phyloP scores from a whole-genome alignment of 441 rosid genomes.

The Flueggea neowawraea region DNA sequence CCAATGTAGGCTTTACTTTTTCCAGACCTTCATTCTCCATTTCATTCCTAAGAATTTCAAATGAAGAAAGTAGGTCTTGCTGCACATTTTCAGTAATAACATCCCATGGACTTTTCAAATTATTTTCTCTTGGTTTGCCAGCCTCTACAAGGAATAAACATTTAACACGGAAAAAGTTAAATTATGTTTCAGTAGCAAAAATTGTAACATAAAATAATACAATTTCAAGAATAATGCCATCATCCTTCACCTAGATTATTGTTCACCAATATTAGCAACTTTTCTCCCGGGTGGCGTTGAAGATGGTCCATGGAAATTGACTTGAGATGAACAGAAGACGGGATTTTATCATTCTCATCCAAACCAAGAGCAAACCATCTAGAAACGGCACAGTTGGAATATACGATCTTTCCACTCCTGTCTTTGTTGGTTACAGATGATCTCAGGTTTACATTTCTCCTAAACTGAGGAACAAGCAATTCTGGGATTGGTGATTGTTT shows the following conservation, averaged over 20 bases:
- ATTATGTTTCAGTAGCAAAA: background rate
- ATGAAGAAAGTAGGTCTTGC: slow-evolving; percentile 40
- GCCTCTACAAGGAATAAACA: slow-evolving; percentile 17
- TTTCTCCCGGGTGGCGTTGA: slow-evolving; percentile 17
- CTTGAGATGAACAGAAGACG: slow-evolving; percentile 30
- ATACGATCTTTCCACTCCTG: slow-evolving; percentile 30
- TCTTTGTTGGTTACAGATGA: slow-evolving; percentile 10
- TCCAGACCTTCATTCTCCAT: slow-evolving; percentile 17
- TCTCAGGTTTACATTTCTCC: slow-evolving; percentile 20
- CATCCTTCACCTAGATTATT: slow-evolving; percentile 19
- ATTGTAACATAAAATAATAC: slow-evolving; percentile 1
- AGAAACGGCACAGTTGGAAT: slow-evolving; percentile 34
- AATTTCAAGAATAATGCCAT: slow-evolving; percentile 1
- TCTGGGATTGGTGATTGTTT: slow-evolving; percentile 32
- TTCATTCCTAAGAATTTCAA: slow-evolving; percentile 28
- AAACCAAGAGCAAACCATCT: slow-evolving; percentile 55
- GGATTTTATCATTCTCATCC: slow-evolving; percentile 20
- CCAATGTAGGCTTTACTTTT: slow-evolving; percentile 32
- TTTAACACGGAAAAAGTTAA: background rate
- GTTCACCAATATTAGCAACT: slow-evolving; percentile 29
- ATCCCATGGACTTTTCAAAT: slow-evolving; percentile 31
- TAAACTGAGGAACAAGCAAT: slow-evolving; percentile 16
- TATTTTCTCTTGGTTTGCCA: slow-evolving; percentile 7
- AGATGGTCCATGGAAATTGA: slow-evolving; percentile 28
- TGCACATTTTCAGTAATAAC: slow-evolving; percentile 37